A percentile compares a stretch with the other conserved stretches of the same genome.
phyloP scores from a whole-genome alignment of 2,329 filamentous ascomycete species.

The Colletotrichum lini region DNA sequence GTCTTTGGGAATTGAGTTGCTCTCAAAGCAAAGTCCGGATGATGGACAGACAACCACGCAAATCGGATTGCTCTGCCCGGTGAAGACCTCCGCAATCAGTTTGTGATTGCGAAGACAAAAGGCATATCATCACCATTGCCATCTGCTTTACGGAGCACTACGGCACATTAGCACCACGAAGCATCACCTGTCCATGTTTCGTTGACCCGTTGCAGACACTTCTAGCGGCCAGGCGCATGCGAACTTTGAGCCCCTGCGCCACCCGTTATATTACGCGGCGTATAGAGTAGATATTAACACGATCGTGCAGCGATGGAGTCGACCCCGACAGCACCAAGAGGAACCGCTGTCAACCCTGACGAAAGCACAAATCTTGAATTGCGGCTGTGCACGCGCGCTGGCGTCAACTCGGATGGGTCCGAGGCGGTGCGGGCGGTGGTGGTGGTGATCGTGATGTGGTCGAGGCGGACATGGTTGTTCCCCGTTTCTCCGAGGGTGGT shows the following conservation, averaged over 20 bases:
- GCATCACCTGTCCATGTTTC: background rate
- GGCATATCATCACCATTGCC: background rate
- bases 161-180: background rate
- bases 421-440: slow-evolving; percentile 2
- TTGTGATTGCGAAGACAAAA: background rate
- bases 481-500: slow-evolving; percentile 25
- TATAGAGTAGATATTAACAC: background rate
- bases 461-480: slow-evolving; percentile 34
- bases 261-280: slow-evolving; percentile 21
- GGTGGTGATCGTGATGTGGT: background rate
- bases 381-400: slow-evolving; percentile 27
- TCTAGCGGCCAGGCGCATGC: background rate
- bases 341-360: background rate
- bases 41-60: background rate
- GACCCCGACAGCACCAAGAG: slow-evolving; percentile 7
- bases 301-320: slow-evolving; percentile 4
- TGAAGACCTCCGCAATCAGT: background rate
- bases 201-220: background rate
- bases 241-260: slow-evolving; percentile 10
- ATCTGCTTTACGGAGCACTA: background rate
- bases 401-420: slow-evolving; percentile 13
- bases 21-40: background rate
- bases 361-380: slow-evolving; percentile 14
- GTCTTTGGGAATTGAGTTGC: background rate
- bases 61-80: no score